phyloP scores from a whole-genome alignment of 2,329 filamentous ascomycete species.

The Gnomoniopsis smithogilvyi region DNA sequence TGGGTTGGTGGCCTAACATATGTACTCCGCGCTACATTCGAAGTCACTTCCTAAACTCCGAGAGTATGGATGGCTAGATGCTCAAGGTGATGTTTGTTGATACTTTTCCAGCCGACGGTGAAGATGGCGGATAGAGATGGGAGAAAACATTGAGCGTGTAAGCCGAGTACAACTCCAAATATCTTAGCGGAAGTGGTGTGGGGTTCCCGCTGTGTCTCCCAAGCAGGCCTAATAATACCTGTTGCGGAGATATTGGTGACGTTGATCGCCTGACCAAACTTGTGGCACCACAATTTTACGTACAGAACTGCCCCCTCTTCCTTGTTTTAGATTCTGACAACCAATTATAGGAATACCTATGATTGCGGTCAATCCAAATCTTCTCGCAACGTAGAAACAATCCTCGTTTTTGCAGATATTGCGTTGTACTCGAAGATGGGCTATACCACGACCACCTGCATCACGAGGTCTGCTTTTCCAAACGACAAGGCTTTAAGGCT shows the following conservation, averaged over 20 bases:
- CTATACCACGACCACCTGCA: neutral
- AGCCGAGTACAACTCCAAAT: too few relatives aligned
- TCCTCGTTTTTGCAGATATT: neutral
- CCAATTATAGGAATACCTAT: neutral
- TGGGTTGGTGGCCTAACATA: too few relatives aligned
- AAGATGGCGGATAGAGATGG: too few relatives aligned
- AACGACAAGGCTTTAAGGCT: neutral
- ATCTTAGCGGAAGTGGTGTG: too few relatives aligned
- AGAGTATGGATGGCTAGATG: too few relatives aligned
- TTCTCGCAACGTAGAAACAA: neutral
- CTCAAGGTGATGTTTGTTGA: too few relatives aligned
- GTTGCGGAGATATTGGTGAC: neutral
- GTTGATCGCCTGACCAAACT: neutral
- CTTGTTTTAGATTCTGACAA: neutral
- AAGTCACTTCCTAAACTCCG: too few relatives aligned
- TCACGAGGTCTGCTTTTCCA: neutral
- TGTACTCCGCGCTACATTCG: too few relatives aligned
- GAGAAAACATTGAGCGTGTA: too few relatives aligned
- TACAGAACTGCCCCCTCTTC: neutral
- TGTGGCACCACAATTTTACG: neutral
- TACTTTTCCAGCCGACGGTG: too few relatives aligned
- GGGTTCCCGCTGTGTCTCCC: too few relatives aligned
- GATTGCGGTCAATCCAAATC: neutral
- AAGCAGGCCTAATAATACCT: too few relatives aligned
- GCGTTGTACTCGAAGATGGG: neutral